phyloP scores from a whole-genome alignment of 345 rosid genomes.

The Clausena lansium region DNA sequence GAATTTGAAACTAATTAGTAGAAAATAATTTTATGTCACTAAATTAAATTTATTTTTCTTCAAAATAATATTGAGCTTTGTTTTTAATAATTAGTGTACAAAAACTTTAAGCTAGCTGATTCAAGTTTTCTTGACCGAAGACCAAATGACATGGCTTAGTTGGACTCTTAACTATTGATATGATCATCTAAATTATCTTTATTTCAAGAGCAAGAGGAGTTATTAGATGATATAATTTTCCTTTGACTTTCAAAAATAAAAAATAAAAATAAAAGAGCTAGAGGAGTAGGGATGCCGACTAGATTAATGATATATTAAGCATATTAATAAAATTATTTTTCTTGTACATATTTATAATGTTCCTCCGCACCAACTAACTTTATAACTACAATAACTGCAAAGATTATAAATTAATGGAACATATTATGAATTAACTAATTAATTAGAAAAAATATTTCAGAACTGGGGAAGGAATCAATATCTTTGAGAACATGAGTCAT shows the following conservation, averaged over 20 bases:
- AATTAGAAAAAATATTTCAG: background rate
- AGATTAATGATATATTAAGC: too few species aligned
- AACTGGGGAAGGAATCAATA: slow-evolving; percentile 15
- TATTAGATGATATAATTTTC: background rate
- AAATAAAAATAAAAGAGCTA: too few species aligned
- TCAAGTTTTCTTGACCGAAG: background rate
- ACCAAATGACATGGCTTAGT: background rate
- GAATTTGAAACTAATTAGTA: too few species aligned
- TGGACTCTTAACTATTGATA: background rate
- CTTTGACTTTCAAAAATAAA: too few species aligned
- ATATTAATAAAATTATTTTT: too few species aligned
- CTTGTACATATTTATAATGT: too few species aligned
- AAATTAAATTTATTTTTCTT: too few species aligned
- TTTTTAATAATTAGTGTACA: too few species aligned
- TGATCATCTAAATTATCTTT: background rate
- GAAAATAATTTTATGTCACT: too few species aligned
- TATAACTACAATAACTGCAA: slow-evolving; percentile 29
- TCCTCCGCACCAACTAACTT: slow-evolving; percentile 17
- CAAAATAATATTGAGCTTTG: background rate
- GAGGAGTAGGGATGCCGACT: too few species aligned
- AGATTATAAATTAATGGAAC: background rate
- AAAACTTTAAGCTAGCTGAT: background rate
- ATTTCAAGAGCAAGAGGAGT: background rate
- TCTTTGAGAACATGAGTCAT: slow-evolving; percentile 27
- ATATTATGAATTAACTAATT: background rate